Percentiles rank a stretch among this genome's conserved stretches.
These are phyloP conservation scores for Mycena galericulata DNA, from an alignment of 768 basidiomycete genomes.

Conservation along the genomic window DNA sequence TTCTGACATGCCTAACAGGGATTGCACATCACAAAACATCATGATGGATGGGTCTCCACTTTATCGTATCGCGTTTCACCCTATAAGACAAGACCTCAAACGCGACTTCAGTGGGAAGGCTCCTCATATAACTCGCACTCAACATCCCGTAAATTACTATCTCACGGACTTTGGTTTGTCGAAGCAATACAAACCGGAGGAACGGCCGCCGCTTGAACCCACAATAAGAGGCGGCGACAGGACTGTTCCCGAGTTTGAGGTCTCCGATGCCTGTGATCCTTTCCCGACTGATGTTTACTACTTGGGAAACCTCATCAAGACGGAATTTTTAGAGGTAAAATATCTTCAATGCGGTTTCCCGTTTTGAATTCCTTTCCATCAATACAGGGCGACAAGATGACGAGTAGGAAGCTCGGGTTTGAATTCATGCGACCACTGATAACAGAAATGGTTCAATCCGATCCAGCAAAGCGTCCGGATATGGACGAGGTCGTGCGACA, in stretches of 20 bases:
- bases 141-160: constrained; percentile 48
- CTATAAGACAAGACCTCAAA: neutral
- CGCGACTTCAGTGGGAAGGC: neutral
- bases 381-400: neutral
- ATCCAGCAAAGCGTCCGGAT: constrained; percentile 49
- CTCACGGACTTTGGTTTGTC: constrained; percentile 55
- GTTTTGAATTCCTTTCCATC: too few species aligned
- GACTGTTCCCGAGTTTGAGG: constrained; percentile 53
- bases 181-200: constrained; percentile 38
- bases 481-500: constrained; percentile 49
- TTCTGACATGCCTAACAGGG: neutral
- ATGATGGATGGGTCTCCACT: neutral
- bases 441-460: constrained; percentile 49
- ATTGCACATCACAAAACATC: neutral
- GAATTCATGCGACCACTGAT: constrained; percentile 48
- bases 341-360: too few species aligned
- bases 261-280: constrained; percentile 40
- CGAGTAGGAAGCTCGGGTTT: neutral
- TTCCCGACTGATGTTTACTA: constrained; percentile 59
- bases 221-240: constrained; percentile 56
- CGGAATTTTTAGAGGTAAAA: too few species aligned
- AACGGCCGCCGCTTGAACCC: constrained; percentile 40
- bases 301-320: constrained; percentile 50
- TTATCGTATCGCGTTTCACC: neutral
- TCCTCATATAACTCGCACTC: constrained; percentile 33